These are phyloP conservation scores for Aplosporella prunicola DNA, from an alignment of 2,329 filamentous ascomycete genomes.

Conservation along the genomic window DNA sequence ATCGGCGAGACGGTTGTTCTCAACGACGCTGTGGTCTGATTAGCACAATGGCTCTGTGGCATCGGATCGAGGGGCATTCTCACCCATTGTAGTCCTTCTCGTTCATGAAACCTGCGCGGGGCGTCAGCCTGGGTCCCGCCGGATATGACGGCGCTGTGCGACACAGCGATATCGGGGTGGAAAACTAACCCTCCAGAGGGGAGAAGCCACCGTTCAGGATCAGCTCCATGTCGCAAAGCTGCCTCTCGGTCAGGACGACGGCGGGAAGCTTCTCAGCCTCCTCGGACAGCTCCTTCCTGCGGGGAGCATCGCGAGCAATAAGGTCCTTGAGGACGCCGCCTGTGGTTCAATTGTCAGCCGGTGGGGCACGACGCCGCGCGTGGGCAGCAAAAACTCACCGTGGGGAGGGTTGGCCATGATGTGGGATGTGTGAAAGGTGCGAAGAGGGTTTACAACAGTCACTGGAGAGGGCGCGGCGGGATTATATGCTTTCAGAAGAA, in stretches of 20 bases:
- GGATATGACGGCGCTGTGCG: too few relatives aligned
- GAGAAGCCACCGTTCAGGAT: slow-evolving; percentile 98
- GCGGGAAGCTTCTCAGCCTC: slow-evolving; percentile 85
- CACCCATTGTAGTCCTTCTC: slow-evolving; percentile 95
- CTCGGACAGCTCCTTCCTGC: slow-evolving; percentile 65
- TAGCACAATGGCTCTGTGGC: slow-evolving; percentile 16
- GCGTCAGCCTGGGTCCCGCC: too few relatives aligned
- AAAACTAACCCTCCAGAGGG: slow-evolving; percentile 84
- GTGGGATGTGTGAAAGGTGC: slow-evolving; percentile 3
- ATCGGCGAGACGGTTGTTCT: slow-evolving; percentile 74
- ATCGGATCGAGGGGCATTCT: slow-evolving; percentile 20
- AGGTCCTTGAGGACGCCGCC: slow-evolving; percentile 97
- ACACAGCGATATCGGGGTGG: too few relatives aligned
- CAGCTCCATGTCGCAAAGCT: slow-evolving; percentile 95
- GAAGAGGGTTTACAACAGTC: slow-evolving; percentile 8
- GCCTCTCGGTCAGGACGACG: slow-evolving; percentile 78
- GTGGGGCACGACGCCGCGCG: neutral
- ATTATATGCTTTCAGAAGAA: too few relatives aligned
- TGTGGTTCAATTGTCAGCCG: slow-evolving; percentile 20
- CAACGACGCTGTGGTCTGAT: slow-evolving; percentile 60
- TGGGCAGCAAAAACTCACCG: slow-evolving; percentile 25
- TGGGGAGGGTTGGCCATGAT: slow-evolving; percentile 44
- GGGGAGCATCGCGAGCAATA: slow-evolving; percentile 80
- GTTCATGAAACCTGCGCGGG: slow-evolving; percentile 76
- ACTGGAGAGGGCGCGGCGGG: slow-evolving; percentile 4